Evolutionary conservation across 345 rosid genomes (phyloP), one percentile per base, ranked within the genome.

Genomic region (Gossypium sturtianum): DNA sequence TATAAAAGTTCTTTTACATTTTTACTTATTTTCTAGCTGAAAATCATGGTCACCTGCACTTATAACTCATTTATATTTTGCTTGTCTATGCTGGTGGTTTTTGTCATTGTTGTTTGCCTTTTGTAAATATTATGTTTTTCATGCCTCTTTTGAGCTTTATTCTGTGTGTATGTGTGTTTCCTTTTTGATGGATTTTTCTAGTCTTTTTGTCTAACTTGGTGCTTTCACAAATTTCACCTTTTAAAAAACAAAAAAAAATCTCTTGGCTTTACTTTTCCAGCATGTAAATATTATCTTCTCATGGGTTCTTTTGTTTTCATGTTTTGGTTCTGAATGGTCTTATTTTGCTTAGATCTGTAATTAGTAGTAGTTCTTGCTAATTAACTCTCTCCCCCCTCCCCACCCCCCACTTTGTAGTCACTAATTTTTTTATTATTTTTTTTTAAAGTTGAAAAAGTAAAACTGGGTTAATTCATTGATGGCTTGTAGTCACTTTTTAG

Each of bases 311-410:
- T 9, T 27, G 17, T n/a, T 72, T 34, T 63, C 45, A 9, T 64
- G 51, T 4, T 22, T 41, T 64, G 69, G 51, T 11, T 38, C 67
- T 38, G 8, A 29, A 61, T 61, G 74, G 66, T 38, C 66, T 83
- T 49, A 43, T 70, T 74, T 16, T 56, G 61, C 29, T 82, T 72
- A 86, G 85, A 82, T 86, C 85, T 82, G 85, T 67, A 66, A 48
- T 58, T 71, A 75, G 13, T 57, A 23, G 38, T 34, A 34, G 38
- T 34, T 34, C 38, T 34, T 34, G 38, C 38, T 34, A 34, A 34
- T 34, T 34, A 34, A 34, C 38, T 29, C 38, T 29, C 38, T 29
- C 5, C 38, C 34, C 6, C 5, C 38, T 29, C 5, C 38, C 38
- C 38, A 4, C 38, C 38, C 38, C 38, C 38, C 38, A 34, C 38